phyloP scores from a whole-genome alignment of 1,139 yeast genomes.

The Komagataea norvegica region DNA sequence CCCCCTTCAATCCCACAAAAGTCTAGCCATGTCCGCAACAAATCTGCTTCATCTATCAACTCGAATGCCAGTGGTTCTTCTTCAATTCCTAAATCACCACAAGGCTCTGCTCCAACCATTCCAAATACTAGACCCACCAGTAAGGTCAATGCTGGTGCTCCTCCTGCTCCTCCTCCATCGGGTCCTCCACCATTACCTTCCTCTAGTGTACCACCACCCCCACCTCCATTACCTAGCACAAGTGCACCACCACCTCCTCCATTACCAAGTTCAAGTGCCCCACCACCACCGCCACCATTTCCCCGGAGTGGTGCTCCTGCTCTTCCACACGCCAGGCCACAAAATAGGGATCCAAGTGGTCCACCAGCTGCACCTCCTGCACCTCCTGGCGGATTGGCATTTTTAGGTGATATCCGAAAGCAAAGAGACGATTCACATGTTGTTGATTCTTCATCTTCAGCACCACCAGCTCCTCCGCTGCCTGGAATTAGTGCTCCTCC shows the following conservation, averaged over 20 bases:
- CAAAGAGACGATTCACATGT: background rate
- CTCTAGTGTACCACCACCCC: constrained; percentile 2
- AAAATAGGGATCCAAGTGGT: no score
- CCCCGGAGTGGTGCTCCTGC: no score
- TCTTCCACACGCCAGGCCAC: no score
- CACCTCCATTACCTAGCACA: constrained; percentile 17
- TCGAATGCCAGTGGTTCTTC: constrained; percentile 25
- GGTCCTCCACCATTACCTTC: constrained; percentile 7
- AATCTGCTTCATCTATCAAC: constrained; percentile 17
- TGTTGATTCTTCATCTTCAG: background rate
- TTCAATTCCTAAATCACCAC: constrained; percentile 24
- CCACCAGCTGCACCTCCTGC: background rate
- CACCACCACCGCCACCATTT: background rate
- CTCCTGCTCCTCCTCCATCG: constrained; percentile 4
- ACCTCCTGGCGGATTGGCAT: constrained; percentile 1
- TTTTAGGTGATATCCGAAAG: background rate
- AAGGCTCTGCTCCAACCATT: constrained; percentile 15
- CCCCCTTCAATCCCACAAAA: constrained; percentile 18
- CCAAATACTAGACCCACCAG: constrained; percentile 20
- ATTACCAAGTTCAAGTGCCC: background rate
- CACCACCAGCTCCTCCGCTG: background rate
- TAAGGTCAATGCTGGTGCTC: constrained; percentile 7
- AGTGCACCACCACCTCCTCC: background rate
- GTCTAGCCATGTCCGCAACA: constrained; percentile 16
- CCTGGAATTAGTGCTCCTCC: constrained; percentile 2